Evolutionary conservation across 2,329 filamentous ascomycete genomes (phyloP).

Genomic region (Diaporthe humulicola): DNA sequence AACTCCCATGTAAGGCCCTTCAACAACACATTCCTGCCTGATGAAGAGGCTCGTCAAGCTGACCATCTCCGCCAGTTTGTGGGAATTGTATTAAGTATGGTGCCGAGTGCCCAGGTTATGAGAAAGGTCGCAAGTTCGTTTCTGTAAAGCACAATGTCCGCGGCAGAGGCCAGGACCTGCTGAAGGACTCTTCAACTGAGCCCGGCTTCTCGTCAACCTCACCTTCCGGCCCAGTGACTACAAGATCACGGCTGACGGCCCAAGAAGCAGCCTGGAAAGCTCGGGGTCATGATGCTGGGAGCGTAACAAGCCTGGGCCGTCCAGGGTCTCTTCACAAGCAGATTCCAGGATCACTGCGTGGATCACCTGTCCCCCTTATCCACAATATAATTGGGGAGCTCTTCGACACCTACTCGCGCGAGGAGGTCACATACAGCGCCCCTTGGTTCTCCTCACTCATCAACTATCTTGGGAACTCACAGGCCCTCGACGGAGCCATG

Average conservation of each 20-base stretch:
- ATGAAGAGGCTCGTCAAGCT: neutral
- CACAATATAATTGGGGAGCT: conserved; percentile 36
- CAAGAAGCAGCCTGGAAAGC: neutral
- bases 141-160: conserved; percentile 55
- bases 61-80: conserved; percentile 43
- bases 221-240: neutral
- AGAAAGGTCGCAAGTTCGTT: conserved; percentile 55
- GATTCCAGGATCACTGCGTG: conserved; percentile 14
- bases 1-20: conserved; percentile 48
- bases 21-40: neutral
- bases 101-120: conserved; percentile 55
- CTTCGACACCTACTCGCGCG: conserved; percentile 17
- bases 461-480: conserved; percentile 50
- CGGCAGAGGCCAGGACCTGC: conserved; percentile 40
- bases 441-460: conserved; percentile 46
- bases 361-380: conserved; percentile 16
- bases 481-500: conserved; percentile 54
- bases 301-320: neutral
- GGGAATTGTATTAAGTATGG: conserved; percentile 56
- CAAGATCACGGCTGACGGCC: too few species aligned
- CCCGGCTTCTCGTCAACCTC: conserved; percentile 19
- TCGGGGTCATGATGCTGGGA: neutral
- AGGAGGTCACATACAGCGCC: conserved; percentile 36
- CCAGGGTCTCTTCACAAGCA: too few species aligned
- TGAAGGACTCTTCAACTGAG: conserved; percentile 33